A percentile compares a stretch with the other conserved stretches of the same genome.
phyloP scores from a whole-genome alignment of 2,329 filamentous ascomycete species.

The Colletotrichum spaethianum region DNA sequence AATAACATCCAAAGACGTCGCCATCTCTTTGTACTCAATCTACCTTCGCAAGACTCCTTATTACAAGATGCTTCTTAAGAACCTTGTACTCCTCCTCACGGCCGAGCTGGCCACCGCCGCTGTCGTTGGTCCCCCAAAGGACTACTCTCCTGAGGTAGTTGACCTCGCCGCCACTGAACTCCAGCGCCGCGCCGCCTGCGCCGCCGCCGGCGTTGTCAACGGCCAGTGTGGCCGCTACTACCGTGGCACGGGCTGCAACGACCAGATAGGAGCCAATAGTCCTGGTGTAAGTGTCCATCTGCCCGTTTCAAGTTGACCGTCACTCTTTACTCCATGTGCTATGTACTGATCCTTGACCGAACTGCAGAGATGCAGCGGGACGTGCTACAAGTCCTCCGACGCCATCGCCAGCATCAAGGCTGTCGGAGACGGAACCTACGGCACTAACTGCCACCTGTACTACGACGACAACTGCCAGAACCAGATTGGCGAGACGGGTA shows the following conservation, averaged over 20 bases:
- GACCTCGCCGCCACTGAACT: conserved; percentile 6
- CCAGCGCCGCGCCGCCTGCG: conserved; percentile 9
- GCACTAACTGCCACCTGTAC: conserved; percentile 13
- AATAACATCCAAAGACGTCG: neutral
- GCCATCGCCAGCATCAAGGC: conserved; percentile 14
- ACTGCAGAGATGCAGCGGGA: conserved; percentile 6
- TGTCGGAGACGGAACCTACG: conserved; percentile 4
- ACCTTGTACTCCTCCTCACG: neutral
- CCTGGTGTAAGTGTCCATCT: neutral
- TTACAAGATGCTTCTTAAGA: neutral
- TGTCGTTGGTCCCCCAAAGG: neutral
- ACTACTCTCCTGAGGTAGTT: neutral
- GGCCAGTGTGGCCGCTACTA: conserved; percentile 6
- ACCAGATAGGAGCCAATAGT: neutral
- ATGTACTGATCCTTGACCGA: neutral
- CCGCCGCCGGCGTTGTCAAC: conserved; percentile 6
- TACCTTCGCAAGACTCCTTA: neutral
- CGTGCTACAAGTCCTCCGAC: conserved; percentile 7
- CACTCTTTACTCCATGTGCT: neutral
- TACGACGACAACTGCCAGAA: conserved; percentile 6
- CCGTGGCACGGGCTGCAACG: conserved; percentile 12
- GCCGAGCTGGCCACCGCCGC: neutral
- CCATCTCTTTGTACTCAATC: neutral
- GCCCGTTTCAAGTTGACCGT: neutral
- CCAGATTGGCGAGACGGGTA: conserved; percentile 8